Evolutionary conservation across 2,329 filamentous ascomycete species (phyloP).

Genomic region (Leptographium galeiforme): DNA sequence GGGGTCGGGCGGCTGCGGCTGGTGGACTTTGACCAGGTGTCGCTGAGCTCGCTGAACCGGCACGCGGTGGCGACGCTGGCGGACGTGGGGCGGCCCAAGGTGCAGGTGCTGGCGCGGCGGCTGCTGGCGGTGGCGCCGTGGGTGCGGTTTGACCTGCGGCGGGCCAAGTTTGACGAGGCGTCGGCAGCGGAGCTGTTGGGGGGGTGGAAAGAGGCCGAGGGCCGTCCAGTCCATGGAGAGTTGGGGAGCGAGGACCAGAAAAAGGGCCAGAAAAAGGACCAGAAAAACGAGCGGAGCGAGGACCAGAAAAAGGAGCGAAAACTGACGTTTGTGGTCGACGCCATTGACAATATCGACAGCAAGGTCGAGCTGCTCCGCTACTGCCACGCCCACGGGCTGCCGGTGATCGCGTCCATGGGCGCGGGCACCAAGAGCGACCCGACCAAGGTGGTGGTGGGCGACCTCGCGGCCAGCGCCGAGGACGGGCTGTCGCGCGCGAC

Average conservation of each 20-base stretch:
- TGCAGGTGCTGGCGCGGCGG: slow-evolving; percentile 66
- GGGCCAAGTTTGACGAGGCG: slow-evolving; percentile 65
- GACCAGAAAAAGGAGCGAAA: no score
- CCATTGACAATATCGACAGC: slow-evolving; percentile 95
- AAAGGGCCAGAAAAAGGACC: no score
- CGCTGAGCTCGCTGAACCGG: slow-evolving; percentile 84
- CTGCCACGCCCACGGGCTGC: slow-evolving; percentile 63
- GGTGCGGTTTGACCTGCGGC: slow-evolving; percentile 76
- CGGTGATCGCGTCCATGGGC: slow-evolving; percentile 90
- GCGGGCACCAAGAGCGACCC: slow-evolving; percentile 84
- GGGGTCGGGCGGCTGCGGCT: slow-evolving; percentile 80
- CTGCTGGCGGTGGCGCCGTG: slow-evolving; percentile 82
- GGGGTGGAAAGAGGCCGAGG: slow-evolving; percentile 38
- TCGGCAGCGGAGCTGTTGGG: slow-evolving; percentile 55
- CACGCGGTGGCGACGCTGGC: slow-evolving; percentile 89
- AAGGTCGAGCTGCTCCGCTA: slow-evolving; percentile 86
- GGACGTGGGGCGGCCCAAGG: slow-evolving; percentile 88
- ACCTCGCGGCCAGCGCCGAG: slow-evolving; percentile 78
- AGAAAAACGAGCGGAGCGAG: not conserved
- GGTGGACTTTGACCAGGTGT: slow-evolving; percentile 96
- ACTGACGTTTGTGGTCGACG: slow-evolving; percentile 76
- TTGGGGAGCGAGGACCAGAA: not conserved
- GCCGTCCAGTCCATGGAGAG: no score
- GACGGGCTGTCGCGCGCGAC: slow-evolving; percentile 81
- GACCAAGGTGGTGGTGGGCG: slow-evolving; percentile 76